Percentiles rank a stretch among this genome's conserved stretches.
phyloP scores from a whole-genome alignment of 2,329 filamentous ascomycete species.

The Ceratocystis ficicola region DNA sequence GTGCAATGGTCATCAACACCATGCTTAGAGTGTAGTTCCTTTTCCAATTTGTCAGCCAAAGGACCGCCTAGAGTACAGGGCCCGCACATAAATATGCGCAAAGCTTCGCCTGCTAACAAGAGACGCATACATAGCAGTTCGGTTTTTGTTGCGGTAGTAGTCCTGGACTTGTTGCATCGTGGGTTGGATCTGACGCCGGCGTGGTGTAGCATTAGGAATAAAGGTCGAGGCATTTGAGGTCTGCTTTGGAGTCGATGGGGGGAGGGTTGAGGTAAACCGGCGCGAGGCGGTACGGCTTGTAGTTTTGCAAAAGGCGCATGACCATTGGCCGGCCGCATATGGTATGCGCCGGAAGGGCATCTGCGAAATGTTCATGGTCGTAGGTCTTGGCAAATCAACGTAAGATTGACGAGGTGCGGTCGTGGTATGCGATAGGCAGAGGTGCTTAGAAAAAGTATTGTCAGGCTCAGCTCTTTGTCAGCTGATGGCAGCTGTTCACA shows the following conservation, averaged over 20 bases:
- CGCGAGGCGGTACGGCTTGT: conserved; percentile 18
- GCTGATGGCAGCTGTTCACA: neutral
- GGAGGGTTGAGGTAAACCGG: conserved; percentile 18
- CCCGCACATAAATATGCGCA: neutral
- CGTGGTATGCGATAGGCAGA: conserved; percentile 2
- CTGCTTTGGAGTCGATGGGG: conserved; percentile 14
- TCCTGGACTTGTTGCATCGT: conserved; percentile 52
- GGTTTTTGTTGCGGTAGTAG: conserved; percentile 55
- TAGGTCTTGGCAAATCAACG: neutral
- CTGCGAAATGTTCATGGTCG: conserved; percentile 21
- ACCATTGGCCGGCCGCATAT: conserved; percentile 11
- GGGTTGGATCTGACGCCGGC: conserved; percentile 26
- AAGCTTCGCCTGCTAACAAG: neutral
- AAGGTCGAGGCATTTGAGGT: conserved; percentile 23
- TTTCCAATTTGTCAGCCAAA: neutral
- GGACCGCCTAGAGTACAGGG: neutral
- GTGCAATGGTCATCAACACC: conserved; percentile 65
- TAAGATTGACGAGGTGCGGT: neutral
- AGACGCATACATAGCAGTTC: conserved; percentile 40
- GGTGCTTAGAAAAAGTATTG: conserved; percentile 8
- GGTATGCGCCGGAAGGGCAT: conserved; percentile 19
- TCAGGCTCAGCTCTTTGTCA: neutral
- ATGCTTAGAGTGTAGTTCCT: conserved; percentile 66
- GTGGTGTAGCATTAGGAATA: conserved; percentile 24
- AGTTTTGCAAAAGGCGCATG: conserved; percentile 20